A percentile compares a stretch with the other conserved stretches of the same genome.
Conservation (phyloP, 257 asterid genomes). For the Forsythia viridissima region DNA sequence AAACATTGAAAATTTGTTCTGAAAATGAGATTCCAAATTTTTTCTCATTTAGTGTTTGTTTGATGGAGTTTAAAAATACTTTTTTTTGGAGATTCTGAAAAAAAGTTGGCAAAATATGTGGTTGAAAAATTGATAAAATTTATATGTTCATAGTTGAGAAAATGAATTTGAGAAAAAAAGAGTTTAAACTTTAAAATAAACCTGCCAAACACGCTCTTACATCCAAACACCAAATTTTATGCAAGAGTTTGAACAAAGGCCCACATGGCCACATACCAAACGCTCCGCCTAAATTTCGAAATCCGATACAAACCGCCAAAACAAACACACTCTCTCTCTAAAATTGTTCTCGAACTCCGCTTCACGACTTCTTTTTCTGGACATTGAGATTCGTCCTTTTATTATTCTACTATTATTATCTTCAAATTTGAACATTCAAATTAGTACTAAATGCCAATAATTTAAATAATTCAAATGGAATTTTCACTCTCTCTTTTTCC, state of each 20-base stretch:
- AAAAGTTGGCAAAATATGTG: too few species aligned
- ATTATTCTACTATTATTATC: slow-evolving; percentile 28
- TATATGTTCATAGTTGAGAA: too few species aligned
- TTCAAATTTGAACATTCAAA: slow-evolving; percentile 43
- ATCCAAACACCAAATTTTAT: background rate
- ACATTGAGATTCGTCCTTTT: slow-evolving; percentile 35
- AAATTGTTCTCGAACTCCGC: slow-evolving; percentile 41
- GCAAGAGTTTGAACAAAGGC: background rate
- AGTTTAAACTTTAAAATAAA: too few species aligned
- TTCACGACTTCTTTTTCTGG: slow-evolving; percentile 24
- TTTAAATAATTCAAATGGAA: slow-evolving; percentile 7
- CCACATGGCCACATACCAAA: background rate
- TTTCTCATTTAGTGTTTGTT: too few species aligned
- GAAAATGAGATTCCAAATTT: too few species aligned
- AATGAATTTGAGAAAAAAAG: too few species aligned
- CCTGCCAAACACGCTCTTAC: too few species aligned
- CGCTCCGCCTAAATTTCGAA: slow-evolving; percentile 48
- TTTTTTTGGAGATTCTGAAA: too few species aligned
- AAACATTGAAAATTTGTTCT: too few species aligned
- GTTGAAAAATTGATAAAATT: too few species aligned
- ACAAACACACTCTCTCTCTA: slow-evolving; percentile 17
- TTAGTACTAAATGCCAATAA: slow-evolving; percentile 2
- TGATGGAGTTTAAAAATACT: too few species aligned
- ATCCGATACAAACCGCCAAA: slow-evolving; percentile 58
- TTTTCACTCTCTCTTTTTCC: slow-evolving; percentile 23